Conservation (phyloP, 1,284 basidiomycete genomes). For the Cutaneotrichosporon curvatum region DNA sequence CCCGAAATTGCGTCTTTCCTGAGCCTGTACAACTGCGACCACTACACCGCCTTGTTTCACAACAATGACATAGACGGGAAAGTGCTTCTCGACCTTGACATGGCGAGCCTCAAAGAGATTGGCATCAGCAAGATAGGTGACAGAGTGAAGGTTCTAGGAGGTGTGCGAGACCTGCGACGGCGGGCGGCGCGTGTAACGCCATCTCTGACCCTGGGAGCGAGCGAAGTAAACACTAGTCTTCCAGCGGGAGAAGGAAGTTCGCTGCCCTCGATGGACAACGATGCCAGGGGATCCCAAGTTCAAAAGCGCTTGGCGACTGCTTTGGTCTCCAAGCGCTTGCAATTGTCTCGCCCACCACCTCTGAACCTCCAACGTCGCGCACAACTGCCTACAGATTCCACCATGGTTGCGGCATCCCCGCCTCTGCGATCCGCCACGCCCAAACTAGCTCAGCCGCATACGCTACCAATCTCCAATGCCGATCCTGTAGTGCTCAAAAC, state of each 20-base stretch:
- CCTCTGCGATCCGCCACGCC: slow-evolving; percentile 5
- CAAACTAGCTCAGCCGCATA: slow-evolving; percentile 13
- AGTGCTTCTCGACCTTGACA: slow-evolving; percentile 80
- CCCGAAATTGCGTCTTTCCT: slow-evolving; percentile 36
- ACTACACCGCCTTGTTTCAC: slow-evolving; percentile 62
- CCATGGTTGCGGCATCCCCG: neutral
- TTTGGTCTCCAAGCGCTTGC: slow-evolving; percentile 16
- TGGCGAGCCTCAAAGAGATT: slow-evolving; percentile 77
- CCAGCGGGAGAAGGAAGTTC: neutral
- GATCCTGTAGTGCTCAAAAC: no score
- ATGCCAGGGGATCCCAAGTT: slow-evolving; percentile 8
- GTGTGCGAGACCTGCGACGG: slow-evolving; percentile 68
- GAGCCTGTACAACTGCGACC: slow-evolving; percentile 54
- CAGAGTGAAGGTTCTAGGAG: slow-evolving; percentile 72
- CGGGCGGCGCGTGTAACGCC: slow-evolving; percentile 17
- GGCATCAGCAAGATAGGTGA: slow-evolving; percentile 81
- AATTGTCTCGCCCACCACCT: slow-evolving; percentile 20
- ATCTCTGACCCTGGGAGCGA: neutral
- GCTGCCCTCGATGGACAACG: neutral
- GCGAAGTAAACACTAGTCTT: neutral
- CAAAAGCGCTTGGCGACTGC: slow-evolving; percentile 10
- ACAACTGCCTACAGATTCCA: neutral
- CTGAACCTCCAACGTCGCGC: slow-evolving; percentile 13
- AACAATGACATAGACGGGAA: slow-evolving; percentile 82
- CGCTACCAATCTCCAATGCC: no score